These are phyloP conservation scores for Obba rivulosa DNA, from an alignment of 768 basidiomycete species.

Conservation along the genomic window DNA sequence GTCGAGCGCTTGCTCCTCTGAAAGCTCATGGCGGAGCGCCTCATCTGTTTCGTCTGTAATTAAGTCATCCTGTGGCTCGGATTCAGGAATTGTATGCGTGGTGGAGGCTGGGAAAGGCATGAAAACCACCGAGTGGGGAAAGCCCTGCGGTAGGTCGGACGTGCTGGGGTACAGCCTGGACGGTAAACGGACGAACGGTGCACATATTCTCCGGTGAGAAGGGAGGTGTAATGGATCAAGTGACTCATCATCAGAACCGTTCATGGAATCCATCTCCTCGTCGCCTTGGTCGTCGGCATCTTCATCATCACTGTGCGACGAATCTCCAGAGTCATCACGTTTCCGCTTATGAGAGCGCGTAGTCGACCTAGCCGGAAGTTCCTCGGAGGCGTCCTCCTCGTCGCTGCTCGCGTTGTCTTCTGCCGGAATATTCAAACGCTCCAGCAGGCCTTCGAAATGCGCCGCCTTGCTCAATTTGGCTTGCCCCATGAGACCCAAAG, in stretches of 20 bases:
- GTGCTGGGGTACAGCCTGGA: constrained; percentile 5
- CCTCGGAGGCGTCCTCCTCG: not conserved
- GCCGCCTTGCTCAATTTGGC: constrained; percentile 30
- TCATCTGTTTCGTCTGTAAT: constrained; percentile 31
- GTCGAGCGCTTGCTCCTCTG: constrained; percentile 40
- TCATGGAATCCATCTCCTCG: constrained; percentile 13
- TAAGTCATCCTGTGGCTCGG: constrained; percentile 18
- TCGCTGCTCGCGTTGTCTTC: constrained; percentile 7
- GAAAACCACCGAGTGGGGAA: constrained; percentile 11
- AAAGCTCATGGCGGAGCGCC: constrained; percentile 32
- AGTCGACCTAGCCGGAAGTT: too few species aligned
- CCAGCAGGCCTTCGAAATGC: constrained; percentile 36
- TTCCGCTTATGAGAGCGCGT: not conserved
- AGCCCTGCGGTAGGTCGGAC: not conserved
- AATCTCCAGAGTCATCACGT: not conserved
- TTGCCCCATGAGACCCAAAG: constrained; percentile 42
- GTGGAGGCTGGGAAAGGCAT: constrained; percentile 16
- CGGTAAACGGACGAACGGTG: constrained; percentile 33
- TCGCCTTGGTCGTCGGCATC: constrained; percentile 7
- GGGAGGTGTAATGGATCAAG: constrained; percentile 9
- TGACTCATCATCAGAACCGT: constrained; percentile 7
- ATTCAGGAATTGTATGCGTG: constrained; percentile 4
- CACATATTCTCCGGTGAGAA: constrained; percentile 27
- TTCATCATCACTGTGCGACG: constrained; percentile 6
- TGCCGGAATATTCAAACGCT: constrained; percentile 5